Base-by-base conservation (phyloP, 2,329 filamentous ascomycete species). In the Dactylellina parvicollis region DNA sequence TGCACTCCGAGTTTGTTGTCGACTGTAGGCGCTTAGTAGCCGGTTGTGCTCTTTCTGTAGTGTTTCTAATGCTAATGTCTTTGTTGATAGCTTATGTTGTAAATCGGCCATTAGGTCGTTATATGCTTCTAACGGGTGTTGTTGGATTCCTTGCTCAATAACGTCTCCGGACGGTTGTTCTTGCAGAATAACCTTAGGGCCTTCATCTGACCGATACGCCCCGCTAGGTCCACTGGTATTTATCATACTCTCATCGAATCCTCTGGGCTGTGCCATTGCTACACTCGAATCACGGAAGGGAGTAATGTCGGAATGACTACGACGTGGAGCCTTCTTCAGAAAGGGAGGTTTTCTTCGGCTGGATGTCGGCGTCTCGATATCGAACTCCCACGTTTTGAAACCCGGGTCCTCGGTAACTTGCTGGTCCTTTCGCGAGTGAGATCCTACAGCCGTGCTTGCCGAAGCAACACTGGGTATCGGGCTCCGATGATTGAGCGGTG, bases 81-180 rank as follows among this genome's bases (percentile, higher is more conserved):
- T 72, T 7, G 67, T 72, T 20, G 67, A 72, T 55, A 72, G 49
- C 28, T 72, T 72, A 55, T 72, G 67, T 26, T 72, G 67, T 40
- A 72, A 44, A 38, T 72, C 59, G 22, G 59, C 47, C 4, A 72
- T 52, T 4, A 72, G 12, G 26, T 72, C 67, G n/a, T 59, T 72
- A 16, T 72, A 72, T 20, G 36, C 67, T 52, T 72, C 57, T 16
- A 72, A 16, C 10, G 67, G 60, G 28, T 59, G 67, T 24, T 61
- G 59, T 20, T 46, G 34, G 12, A 44, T 12, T 12, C 46, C 52
- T 7, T 34, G 22, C 10, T 59, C 50, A 9, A 60, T 40, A 18
- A 22, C 14, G 10, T 46, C 66, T 4, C 18, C 42, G 8, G 57
- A 16, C 20, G 24, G 34, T n/a, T n/a, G n/a, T 3, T n/a, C 44